These are phyloP conservation scores for Darksidea phi DNA, from an alignment of 495 filamentous ascomycete species.

Conservation along the genomic window DNA sequence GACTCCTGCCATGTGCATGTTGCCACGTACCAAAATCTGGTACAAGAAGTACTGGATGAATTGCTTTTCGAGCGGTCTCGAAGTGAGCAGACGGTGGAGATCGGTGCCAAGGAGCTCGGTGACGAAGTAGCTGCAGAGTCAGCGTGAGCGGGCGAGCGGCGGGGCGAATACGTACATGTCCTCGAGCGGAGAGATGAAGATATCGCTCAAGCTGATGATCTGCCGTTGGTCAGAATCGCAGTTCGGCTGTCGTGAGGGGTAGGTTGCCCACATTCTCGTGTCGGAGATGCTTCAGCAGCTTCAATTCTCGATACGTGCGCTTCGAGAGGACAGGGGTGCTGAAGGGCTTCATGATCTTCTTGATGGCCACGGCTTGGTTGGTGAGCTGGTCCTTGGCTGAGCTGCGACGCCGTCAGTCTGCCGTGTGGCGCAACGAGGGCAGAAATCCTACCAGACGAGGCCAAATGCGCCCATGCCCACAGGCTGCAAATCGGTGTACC, in stretches of 20 bases:
- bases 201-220: slow-evolving; percentile 98
- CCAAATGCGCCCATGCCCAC: slow-evolving; percentile 99
- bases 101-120: slow-evolving; percentile 97
- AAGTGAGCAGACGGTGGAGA: slow-evolving; percentile 91
- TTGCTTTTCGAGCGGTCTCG: slow-evolving; percentile 94
- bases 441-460: slow-evolving; percentile 79
- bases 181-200: slow-evolving; percentile 98
- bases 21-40: slow-evolving; percentile 79
- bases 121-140: slow-evolving; percentile 76
- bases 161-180: slow-evolving; percentile 72
- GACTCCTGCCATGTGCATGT: slow-evolving; percentile 27
- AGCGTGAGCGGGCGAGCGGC: slow-evolving; percentile 24
- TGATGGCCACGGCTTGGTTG: slow-evolving; percentile 89
- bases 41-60: slow-evolving; percentile 99
- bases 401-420: slow-evolving; percentile 50
- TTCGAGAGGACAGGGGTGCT: slow-evolving; percentile 97
- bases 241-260: neutral
- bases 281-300: slow-evolving; percentile 91
- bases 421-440: neutral
- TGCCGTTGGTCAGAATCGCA: slow-evolving; percentile 41
- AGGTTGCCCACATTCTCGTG: slow-evolving; percentile 81
- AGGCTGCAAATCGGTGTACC: slow-evolving; percentile 96
- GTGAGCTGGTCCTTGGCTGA: slow-evolving; percentile 98
- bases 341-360: slow-evolving; percentile 99
- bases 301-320: slow-evolving; percentile 94